These are phyloP conservation scores for Tetrapisispora phaffii DNA, from an alignment of 805 yeast genomes.

Conservation along the genomic window DNA sequence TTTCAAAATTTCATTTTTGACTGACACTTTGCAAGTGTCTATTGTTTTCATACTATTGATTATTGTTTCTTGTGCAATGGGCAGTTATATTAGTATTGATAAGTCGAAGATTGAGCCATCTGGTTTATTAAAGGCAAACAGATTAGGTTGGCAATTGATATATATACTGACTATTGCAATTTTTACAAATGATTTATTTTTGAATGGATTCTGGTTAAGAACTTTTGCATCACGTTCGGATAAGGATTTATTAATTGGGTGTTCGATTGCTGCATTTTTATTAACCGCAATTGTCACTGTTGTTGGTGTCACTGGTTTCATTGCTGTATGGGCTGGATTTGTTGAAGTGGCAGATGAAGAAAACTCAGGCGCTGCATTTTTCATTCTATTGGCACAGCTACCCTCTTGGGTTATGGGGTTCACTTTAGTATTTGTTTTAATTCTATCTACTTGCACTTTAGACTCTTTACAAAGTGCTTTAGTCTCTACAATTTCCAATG, in stretches of 20 bases:
- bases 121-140: slow-evolving; percentile 53
- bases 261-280: slow-evolving; percentile 63
- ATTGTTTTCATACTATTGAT: slow-evolving; percentile 58
- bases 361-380: slow-evolving; percentile 61
- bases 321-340: slow-evolving; percentile 86
- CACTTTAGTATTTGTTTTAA: slow-evolving; percentile 61
- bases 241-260: slow-evolving; percentile 65
- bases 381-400: slow-evolving; percentile 56
- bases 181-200: slow-evolving; percentile 78
- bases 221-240: slow-evolving; percentile 81
- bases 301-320: slow-evolving; percentile 73
- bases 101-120: slow-evolving; percentile 52
- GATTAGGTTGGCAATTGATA: slow-evolving; percentile 80
- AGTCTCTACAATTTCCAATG: slow-evolving; percentile 83
- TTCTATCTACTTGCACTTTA: slow-evolving; percentile 78
- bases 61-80: slow-evolving; percentile 71
- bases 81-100: slow-evolving; percentile 54
- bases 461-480: slow-evolving; percentile 84
- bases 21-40: slow-evolving; percentile 78
- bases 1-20: slow-evolving; percentile 74
- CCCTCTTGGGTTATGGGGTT: slow-evolving; percentile 84
- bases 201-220: slow-evolving; percentile 90
- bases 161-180: slow-evolving; percentile 81
- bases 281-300: slow-evolving; percentile 54
- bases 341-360: slow-evolving; percentile 36